A percentile compares a stretch with the other conserved stretches of the same genome.
These are phyloP conservation scores for Vitis hybrid DNA, from an alignment of 177 flowering plant species.

Conservation along the genomic window DNA sequence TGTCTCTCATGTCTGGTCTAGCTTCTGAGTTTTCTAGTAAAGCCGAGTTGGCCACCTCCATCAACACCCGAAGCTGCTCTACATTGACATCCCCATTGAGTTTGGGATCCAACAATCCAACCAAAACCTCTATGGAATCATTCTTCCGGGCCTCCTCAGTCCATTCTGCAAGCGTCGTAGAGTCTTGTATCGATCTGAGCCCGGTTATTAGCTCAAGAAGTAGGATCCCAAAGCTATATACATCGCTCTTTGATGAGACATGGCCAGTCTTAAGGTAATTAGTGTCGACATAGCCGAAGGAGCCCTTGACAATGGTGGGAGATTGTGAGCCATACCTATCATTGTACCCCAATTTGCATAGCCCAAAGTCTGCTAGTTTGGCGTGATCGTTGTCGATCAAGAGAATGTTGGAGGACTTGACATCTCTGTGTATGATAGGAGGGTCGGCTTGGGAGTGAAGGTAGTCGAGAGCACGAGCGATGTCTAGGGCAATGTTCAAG, in stretches of 20 bases:
- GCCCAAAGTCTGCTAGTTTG: conserved; percentile 44
- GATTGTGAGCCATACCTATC: conserved; percentile 9
- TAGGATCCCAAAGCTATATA: conserved; percentile 40
- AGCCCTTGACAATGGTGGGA: conserved; percentile 28
- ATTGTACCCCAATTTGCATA: conserved; percentile 37
- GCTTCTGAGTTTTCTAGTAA: conserved; percentile 25
- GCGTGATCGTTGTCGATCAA: conserved; percentile 34
- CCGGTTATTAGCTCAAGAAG: conserved; percentile 38
- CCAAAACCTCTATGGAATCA: conserved; percentile 15
- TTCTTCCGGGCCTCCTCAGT: conserved; percentile 28
- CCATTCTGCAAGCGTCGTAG: conserved; percentile 38
- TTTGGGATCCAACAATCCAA: conserved; percentile 35
- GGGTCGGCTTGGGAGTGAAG: conserved; percentile 37
- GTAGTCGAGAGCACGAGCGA: conserved; percentile 36
- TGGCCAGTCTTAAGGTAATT: conserved; percentile 35
- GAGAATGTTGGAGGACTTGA: conserved; percentile 41
- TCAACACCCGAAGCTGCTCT: conserved; percentile 23
- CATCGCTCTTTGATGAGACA: conserved; percentile 35
- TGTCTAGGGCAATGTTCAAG: conserved; percentile 32
- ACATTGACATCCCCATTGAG: conserved; percentile 28
- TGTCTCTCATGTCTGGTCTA: conserved; percentile 35
- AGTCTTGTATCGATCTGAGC: conserved; percentile 34
- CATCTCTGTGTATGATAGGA: conserved; percentile 37
- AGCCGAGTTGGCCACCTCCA: conserved; percentile 32
- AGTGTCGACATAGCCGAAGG: conserved; percentile 34